phyloP scores from a whole-genome alignment of 768 basidiomycete species.

The Leccinum disarticulatum region DNA sequence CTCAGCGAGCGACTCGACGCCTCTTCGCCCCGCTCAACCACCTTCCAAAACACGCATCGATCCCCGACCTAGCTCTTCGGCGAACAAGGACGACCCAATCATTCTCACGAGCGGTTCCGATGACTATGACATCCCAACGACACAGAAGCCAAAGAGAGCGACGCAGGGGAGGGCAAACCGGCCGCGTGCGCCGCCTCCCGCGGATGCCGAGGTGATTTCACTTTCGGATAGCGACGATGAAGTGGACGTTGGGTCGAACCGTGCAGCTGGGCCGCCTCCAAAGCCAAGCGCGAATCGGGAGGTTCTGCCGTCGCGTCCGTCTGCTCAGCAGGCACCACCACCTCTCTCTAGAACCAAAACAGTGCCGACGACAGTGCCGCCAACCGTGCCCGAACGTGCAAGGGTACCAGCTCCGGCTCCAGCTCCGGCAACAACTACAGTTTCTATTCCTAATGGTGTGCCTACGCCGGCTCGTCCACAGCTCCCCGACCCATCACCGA shows the following conservation, averaged over 20 bases:
- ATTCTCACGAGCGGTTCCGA: conserved; percentile 29
- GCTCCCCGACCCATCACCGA: neutral
- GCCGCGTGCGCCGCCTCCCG: conserved; percentile 5
- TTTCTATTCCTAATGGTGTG: neutral
- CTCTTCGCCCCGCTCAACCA: conserved; percentile 8
- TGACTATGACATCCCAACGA: conserved; percentile 2
- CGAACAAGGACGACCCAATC: conserved; percentile 18
- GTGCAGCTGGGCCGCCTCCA: neutral
- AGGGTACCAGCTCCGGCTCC: neutral
- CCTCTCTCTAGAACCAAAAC: neutral
- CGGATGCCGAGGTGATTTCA: conserved; percentile 28
- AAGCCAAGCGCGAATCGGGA: neutral
- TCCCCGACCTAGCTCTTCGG: neutral
- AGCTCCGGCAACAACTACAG: neutral
- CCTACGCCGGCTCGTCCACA: neutral
- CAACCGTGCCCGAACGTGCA: neutral
- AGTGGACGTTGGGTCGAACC: neutral
- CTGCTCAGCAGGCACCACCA: neutral
- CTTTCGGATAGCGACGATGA: conserved; percentile 30
- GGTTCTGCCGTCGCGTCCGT: neutral
- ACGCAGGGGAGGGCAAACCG: conserved; percentile 2
- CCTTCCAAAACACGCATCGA: neutral
- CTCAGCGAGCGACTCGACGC: conserved; percentile 16
- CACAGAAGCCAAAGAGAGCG: conserved; percentile 1
- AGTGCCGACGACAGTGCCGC: neutral